phyloP scores from a whole-genome alignment of 805 yeast species.

The Tetrapisispora taiwanensis region DNA sequence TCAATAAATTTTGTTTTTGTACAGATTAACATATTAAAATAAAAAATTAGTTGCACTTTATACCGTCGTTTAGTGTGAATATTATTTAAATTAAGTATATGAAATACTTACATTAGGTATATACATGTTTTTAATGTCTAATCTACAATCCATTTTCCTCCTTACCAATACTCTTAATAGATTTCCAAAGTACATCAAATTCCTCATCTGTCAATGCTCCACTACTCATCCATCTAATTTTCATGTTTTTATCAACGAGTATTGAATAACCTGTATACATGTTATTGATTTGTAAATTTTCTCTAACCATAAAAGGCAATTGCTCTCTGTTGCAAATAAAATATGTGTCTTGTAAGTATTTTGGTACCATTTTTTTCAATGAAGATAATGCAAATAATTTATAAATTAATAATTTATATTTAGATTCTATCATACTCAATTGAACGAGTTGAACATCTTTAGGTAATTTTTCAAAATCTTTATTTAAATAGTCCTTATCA shows the following conservation, averaged over 20 bases:
- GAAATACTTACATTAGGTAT: not conserved
- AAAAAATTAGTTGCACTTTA: no score
- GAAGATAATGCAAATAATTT: conserved; percentile 37
- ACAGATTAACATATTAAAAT: not conserved
- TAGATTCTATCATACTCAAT: conserved; percentile 63
- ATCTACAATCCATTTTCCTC: conserved; percentile 28
- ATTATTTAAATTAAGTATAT: no score
- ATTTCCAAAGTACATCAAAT: conserved; percentile 45
- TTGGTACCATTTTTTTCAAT: conserved; percentile 37
- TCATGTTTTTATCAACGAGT: conserved; percentile 61
- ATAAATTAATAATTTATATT: conserved; percentile 56
- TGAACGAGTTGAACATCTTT: conserved; percentile 56
- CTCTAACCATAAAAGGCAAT: conserved; percentile 47
- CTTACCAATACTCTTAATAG: conserved; percentile 47
- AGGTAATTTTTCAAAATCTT: conserved; percentile 8
- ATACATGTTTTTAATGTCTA: no score
- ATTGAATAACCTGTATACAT: conserved; percentile 76
- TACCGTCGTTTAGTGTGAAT: no score
- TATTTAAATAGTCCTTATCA: conserved; percentile 10
- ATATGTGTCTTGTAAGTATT: conserved; percentile 45
- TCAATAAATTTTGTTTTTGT: conserved; percentile 5
- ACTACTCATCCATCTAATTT: conserved; percentile 84
- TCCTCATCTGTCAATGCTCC: conserved; percentile 73
- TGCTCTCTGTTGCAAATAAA: conserved; percentile 54
- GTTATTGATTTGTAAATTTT: conserved; percentile 56